Conservation (phyloP, 2,329 filamentous ascomycete species). For the Podosphaera xanthii region DNA sequence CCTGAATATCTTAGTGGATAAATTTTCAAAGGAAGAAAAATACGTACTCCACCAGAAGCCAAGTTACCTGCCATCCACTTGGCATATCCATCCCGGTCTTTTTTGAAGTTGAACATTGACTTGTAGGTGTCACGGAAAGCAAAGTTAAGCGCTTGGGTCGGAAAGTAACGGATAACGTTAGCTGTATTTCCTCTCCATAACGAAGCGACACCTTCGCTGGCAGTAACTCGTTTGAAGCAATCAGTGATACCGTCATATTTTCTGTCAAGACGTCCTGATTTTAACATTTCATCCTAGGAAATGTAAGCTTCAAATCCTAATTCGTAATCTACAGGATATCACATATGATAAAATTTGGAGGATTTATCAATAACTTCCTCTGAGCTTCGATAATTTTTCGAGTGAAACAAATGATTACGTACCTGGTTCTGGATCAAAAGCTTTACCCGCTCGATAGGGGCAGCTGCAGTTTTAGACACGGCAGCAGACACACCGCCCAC, state of each 20-base stretch:
- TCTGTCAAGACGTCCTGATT: slow-evolving; percentile 91
- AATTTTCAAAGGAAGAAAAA: neutral
- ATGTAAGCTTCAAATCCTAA: neutral
- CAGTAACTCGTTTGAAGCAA: slow-evolving; percentile 84
- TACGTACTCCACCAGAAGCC: slow-evolving; percentile 94
- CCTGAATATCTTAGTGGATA: slow-evolving; percentile 22
- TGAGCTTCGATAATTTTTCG: slow-evolving; percentile 1
- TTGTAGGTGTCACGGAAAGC: slow-evolving; percentile 99
- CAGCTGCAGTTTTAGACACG: slow-evolving; percentile 99
- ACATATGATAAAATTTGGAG: neutral
- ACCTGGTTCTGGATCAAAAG: slow-evolving; percentile 99
- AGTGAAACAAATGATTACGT: slow-evolving; percentile 21
- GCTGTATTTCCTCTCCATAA: slow-evolving; percentile 99
- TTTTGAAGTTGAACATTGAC: slow-evolving; percentile 99
- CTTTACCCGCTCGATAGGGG: slow-evolving; percentile 99
- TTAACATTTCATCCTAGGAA: slow-evolving; percentile 94
- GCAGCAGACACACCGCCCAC: slow-evolving; percentile 99
- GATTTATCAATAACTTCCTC: no score
- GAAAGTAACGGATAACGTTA: slow-evolving; percentile 99
- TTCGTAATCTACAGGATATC: no score
- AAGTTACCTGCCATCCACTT: slow-evolving; percentile 99
- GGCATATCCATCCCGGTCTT: slow-evolving; percentile 92
- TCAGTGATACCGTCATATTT: slow-evolving; percentile 87
- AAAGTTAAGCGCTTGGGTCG: slow-evolving; percentile 99
- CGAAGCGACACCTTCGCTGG: slow-evolving; percentile 78